Evolutionary conservation across 2,329 filamentous ascomycete species (phyloP), one percentile per base, ranked within the genome.

Genomic region (Cyclaneusma minus): DNA sequence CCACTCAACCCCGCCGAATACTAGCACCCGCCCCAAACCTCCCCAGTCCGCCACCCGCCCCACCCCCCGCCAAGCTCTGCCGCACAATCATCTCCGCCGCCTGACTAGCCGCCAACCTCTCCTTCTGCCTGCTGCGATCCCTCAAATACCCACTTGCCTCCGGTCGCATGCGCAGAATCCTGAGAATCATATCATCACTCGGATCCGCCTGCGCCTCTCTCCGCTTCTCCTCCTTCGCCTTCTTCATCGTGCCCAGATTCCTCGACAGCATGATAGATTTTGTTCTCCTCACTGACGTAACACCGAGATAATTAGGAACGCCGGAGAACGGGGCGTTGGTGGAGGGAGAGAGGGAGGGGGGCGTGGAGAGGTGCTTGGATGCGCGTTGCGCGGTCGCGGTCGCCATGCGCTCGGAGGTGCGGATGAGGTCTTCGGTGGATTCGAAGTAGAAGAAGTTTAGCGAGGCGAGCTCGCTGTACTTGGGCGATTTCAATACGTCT

Each of bases 361-460:
- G 79, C 4, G 77, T 76, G 1, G 77, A 83, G 11, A 79, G 56
- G 13, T 78, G 70, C 51, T 79, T 79, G 44, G 91, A 78, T 10
- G 66, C 63, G 16, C 77, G 70, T 33, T 81, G 69, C 7, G 78
- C 77, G 4, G 79, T 91, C 21, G 84, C 83, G 3, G 81, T 76
- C 3, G 85, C 87, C 80, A 98, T 98, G 29, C 82, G 71, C 52
- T 98, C 89, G 3, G 83, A 93, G n/a, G 83, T 92, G 26, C 87
- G 78, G 41, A 95, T 83, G 8, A 98, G 66, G 41, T 80, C 85
- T 34, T 91, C 81, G 1, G 84, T 92, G 16, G 78, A 68, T 44
- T 95, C 85, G 46, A 89, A 91, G 59, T 98, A 98, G 62, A 95
- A 98, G 64, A 95, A 98, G 58, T 93, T 92, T 35, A 98, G 68